These are phyloP conservation scores for Trebouxia sp. DNA, from an alignment of 139 green algal species.

Conservation along the genomic window DNA sequence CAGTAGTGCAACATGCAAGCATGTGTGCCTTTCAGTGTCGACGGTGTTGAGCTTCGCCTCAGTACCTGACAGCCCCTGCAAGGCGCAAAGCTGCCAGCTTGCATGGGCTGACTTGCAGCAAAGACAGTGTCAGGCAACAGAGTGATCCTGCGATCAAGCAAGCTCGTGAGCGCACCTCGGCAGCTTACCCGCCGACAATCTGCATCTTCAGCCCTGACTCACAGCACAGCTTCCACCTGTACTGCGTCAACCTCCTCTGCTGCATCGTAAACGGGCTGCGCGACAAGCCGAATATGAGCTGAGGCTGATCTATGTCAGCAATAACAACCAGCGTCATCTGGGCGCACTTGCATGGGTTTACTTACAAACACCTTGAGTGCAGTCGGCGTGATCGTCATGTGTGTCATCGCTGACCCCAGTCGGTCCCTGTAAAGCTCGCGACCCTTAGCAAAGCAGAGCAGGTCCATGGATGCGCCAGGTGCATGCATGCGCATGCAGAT, in stretches of 20 bases:
- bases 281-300: no score
- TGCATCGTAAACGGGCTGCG: slow-evolving; percentile 2
- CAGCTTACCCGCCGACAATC: background rate
- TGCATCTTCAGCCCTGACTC: background rate
- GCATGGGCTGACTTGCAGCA: no score
- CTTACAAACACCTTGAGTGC: background rate
- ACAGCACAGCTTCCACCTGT: background rate
- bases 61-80: background rate
- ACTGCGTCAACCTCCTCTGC: background rate
- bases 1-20: slow-evolving; percentile 83
- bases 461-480: no score
- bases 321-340: no score
- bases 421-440: background rate
- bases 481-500: no score
- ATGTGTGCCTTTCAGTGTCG: slow-evolving; percentile 67
- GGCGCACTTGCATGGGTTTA: no score
- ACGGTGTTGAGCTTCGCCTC: slow-evolving; percentile 41
- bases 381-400: background rate
- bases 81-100: no score
- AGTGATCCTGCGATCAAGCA: background rate
- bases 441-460: no score
- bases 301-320: no score
- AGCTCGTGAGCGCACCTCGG: no score
- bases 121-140: no score
- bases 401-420: background rate